Evolutionary conservation across 768 basidiomycete species (phyloP).

Genomic region (Amanita molliuscula): DNA sequence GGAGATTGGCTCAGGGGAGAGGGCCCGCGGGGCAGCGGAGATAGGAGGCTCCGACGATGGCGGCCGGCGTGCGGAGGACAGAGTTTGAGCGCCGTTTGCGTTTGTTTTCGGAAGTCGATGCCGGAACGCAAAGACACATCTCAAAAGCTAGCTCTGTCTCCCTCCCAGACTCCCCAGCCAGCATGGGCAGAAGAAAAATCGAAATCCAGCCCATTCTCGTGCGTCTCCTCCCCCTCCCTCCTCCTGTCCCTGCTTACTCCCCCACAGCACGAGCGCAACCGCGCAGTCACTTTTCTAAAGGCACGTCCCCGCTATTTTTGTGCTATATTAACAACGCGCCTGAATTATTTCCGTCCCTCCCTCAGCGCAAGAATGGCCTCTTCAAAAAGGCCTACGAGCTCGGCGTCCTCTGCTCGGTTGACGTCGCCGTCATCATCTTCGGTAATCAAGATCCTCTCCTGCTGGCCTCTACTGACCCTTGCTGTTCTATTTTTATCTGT

Average conservation of each 20-base stretch:
- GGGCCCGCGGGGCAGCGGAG: background rate
- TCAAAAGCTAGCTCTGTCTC: constrained; percentile 3
- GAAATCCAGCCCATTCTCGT: constrained; percentile 77
- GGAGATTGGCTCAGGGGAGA: background rate
- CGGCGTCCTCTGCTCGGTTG: constrained; percentile 82
- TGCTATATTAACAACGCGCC: constrained; percentile 26
- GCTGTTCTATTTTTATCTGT: constrained; percentile 36
- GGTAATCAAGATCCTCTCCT: constrained; percentile 20
- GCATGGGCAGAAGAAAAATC: constrained; percentile 71
- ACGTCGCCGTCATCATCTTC: constrained; percentile 83
- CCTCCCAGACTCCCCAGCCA: background rate
- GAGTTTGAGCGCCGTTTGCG: constrained; percentile 7
- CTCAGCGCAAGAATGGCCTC: constrained; percentile 77
- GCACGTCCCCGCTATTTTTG: constrained; percentile 61
- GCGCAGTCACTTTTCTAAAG: constrained; percentile 87
- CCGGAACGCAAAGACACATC: background rate
- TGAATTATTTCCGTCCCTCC: constrained; percentile 24
- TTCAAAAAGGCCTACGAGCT: constrained; percentile 91
- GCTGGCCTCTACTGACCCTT: constrained; percentile 12
- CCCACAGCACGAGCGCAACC: constrained; percentile 77
- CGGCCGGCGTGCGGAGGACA: background rate
- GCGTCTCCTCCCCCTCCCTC: constrained; percentile 21
- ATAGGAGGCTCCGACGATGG: background rate
- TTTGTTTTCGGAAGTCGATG: constrained; percentile 5
- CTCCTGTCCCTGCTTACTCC: constrained; percentile 9